These are phyloP conservation scores for Fusarium fujikuroi DNA, from an alignment of 2,329 filamentous ascomycete species.

Conservation along the genomic window DNA sequence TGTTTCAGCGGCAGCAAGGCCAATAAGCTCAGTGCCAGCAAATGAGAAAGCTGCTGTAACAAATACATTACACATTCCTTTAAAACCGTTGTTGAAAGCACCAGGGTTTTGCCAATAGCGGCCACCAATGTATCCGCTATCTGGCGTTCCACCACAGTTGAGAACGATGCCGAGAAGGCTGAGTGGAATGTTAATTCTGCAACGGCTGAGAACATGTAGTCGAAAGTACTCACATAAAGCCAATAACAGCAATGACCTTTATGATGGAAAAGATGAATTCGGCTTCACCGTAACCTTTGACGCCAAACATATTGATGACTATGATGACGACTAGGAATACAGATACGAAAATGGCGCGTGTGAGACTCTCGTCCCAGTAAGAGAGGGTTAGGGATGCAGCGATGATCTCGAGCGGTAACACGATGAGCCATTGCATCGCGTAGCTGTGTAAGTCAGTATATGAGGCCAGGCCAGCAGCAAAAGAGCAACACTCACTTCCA, in stretches of 20 bases:
- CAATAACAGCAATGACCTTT: conserved; percentile 87
- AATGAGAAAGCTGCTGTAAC: conserved; percentile 82
- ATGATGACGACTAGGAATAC: conserved; percentile 83
- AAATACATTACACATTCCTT: conserved; percentile 82
- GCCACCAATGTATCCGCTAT: conserved; percentile 82
- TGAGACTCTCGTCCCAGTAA: conserved; percentile 76
- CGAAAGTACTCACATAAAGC: conserved; percentile 75
- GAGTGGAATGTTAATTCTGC: conserved; percentile 24
- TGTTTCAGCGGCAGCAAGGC: conserved; percentile 80
- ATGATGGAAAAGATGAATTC: conserved; percentile 89
- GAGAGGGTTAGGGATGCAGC: conserved; percentile 85
- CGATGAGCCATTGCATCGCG: conserved; percentile 86
- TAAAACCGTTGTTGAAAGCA: conserved; percentile 86
- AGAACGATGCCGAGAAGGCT: conserved; percentile 87
- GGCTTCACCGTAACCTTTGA: conserved; percentile 89
- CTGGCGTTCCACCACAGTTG: conserved; percentile 81
- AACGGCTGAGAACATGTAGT: conserved; percentile 43
- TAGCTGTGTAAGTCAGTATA: conserved; percentile 64
- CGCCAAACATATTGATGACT: conserved; percentile 85
- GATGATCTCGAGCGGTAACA: conserved; percentile 86
- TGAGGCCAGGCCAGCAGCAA: neutral
- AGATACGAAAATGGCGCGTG: conserved; percentile 81
- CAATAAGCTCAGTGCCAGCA: conserved; percentile 79
- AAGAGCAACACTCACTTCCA: conserved; percentile 74
- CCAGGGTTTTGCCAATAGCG: conserved; percentile 81